Percentiles rank a stretch among this genome's conserved stretches.
These are phyloP conservation scores for Trichoderma sp. DNA, from an alignment of 2,329 filamentous ascomycete genomes.

Conservation along the genomic window DNA sequence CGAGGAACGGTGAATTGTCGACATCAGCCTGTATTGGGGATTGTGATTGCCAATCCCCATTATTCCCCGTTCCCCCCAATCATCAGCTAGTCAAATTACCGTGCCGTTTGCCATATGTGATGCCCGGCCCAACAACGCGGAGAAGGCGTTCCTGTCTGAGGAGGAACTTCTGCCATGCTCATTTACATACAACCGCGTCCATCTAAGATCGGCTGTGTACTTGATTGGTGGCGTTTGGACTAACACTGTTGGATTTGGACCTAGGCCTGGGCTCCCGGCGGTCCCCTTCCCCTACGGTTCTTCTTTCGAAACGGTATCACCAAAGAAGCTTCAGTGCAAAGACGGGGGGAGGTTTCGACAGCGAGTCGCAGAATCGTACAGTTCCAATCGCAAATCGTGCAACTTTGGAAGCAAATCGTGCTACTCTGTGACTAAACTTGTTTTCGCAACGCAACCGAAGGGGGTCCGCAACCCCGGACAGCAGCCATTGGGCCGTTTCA, in stretches of 20 bases:
- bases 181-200: background rate
- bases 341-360: background rate
- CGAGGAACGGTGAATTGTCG: background rate
- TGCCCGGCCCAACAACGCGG: background rate
- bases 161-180: conserved; percentile 10
- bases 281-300: background rate
- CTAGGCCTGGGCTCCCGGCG: background rate
- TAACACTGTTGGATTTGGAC: background rate
- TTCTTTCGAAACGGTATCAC: background rate
- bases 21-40: conserved; percentile 14
- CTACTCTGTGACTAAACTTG: conserved; percentile 4
- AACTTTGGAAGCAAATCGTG: conserved; percentile 1
- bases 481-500: conserved; percentile 10
- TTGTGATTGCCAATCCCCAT: conserved; percentile 3
- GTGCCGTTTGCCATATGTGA: background rate
- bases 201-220: background rate
- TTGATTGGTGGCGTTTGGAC: background rate
- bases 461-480: conserved; percentile 8
- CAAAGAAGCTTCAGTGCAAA: background rate
- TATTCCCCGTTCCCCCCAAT: background rate
- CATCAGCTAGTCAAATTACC: conserved; percentile 6
- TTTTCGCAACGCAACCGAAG: conserved; percentile 13
- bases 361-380: background rate
- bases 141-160: background rate
- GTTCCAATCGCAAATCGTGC: background rate